A percentile compares a stretch with the other conserved stretches of the same genome.
phyloP scores from a whole-genome alignment of 768 basidiomycete species.

The Sporobolomyces roseus region DNA sequence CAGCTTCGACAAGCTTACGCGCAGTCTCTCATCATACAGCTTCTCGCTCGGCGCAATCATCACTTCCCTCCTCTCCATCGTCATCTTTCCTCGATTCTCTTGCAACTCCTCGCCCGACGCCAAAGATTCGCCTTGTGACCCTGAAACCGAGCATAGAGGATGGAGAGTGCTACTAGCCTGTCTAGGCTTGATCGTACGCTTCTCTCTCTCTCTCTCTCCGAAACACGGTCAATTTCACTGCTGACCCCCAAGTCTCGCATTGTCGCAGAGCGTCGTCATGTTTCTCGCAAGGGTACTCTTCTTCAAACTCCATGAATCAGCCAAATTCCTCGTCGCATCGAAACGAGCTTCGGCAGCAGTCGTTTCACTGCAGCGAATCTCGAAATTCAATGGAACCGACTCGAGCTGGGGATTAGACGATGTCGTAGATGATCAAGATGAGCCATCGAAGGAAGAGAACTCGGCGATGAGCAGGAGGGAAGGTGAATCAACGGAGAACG shows the following conservation, averaged over 20 bases:
- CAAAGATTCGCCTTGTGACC: slow-evolving; percentile 57
- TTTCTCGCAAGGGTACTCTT: slow-evolving; percentile 80
- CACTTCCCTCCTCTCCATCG: slow-evolving; percentile 70
- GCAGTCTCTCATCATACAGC: slow-evolving; percentile 27
- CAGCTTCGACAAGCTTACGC: no score
- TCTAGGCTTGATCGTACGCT: slow-evolving; percentile 69
- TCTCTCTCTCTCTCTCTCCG: background rate
- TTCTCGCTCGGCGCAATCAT: slow-evolving; percentile 90
- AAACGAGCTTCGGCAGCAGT: slow-evolving; percentile 80
- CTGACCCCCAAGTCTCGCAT: background rate
- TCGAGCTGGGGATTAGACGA: slow-evolving; percentile 67
- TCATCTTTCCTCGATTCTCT: slow-evolving; percentile 65
- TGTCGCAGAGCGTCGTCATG: slow-evolving; percentile 74
- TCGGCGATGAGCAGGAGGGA: slow-evolving; percentile 16
- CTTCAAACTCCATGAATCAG: slow-evolving; percentile 90
- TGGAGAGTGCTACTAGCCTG: slow-evolving; percentile 80
- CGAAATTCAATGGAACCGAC: slow-evolving; percentile 74
- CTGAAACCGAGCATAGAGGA: slow-evolving; percentile 67
- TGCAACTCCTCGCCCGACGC: slow-evolving; percentile 41
- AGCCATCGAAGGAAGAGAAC: background rate
- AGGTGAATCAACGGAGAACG: background rate
- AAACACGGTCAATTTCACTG: no score
- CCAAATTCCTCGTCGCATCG: slow-evolving; percentile 73
- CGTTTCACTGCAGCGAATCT: slow-evolving; percentile 75
- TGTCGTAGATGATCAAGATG: slow-evolving; percentile 59